A percentile compares a stretch with the other conserved stretches of the same genome.
Conservation (phyloP, 768 basidiomycete species). For the Daedaleopsis nitida region DNA sequence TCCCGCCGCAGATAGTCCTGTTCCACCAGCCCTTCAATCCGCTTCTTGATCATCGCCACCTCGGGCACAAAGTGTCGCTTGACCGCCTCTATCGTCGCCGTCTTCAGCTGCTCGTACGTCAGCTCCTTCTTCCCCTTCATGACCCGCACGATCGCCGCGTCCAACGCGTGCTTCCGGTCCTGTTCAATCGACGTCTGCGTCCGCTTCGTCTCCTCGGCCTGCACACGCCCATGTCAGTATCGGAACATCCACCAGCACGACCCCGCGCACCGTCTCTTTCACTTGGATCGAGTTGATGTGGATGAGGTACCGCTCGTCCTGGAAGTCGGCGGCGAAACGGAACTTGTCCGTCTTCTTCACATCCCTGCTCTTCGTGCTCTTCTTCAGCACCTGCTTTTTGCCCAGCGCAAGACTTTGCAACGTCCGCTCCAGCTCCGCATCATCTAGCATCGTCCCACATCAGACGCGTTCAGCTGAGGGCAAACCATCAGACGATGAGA, state of each 20-base stretch:
- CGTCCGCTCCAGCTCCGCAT: conserved; percentile 74
- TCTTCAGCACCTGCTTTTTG: conserved; percentile 84
- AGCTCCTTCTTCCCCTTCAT: conserved; percentile 94
- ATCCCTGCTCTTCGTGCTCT: conserved; percentile 76
- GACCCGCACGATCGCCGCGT: conserved; percentile 94
- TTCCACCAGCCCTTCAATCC: conserved; percentile 82
- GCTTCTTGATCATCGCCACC: conserved; percentile 81
- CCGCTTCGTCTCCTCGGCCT: conserved; percentile 85
- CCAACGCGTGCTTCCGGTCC: conserved; percentile 82
- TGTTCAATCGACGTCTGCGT: conserved; percentile 85
- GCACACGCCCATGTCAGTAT: neutral
- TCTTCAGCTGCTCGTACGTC: conserved; percentile 75
- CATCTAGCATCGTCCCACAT: conserved; percentile 45
- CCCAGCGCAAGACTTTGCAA: conserved; percentile 93
- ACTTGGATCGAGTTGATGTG: conserved; percentile 97
- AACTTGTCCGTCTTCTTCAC: conserved; percentile 79
- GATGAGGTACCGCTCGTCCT: conserved; percentile 74
- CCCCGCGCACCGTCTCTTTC: conserved; percentile 75
- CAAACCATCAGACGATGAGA: neutral
- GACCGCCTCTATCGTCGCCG: conserved; percentile 83
- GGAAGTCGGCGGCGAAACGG: conserved; percentile 80
- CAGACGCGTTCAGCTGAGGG: conserved; percentile 30
- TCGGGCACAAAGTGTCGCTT: conserved; percentile 86
- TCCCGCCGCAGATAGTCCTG: conserved; percentile 84
- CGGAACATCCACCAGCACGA: neutral